Base-by-base conservation (phyloP, 345 rosid genomes). In the Eucalyptus viminalis region DNA sequence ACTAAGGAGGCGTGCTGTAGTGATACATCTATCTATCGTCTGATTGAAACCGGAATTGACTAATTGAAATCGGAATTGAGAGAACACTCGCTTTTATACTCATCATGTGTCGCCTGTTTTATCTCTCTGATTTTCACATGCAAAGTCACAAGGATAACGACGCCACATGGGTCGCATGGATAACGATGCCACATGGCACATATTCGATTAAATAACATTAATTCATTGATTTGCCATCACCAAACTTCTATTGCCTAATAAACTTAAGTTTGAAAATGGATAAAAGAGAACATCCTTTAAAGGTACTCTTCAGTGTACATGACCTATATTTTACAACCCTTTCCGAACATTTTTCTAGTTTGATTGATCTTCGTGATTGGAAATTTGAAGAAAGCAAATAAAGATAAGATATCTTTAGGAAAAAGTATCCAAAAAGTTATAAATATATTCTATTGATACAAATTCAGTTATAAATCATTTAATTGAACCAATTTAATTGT, bases 381-480 rank as follows among this genome's bases (percentile, higher is more conserved):
- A 56, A 56, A 56, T 56, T 56, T 56, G 29, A 65, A 65, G 11
- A 65, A 65, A 65, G 37, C 19, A 65, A 65, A 4, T 14, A 65
- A n/a, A 14, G 19, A 24, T 58, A 25, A 5, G 29, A 29, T n/a
- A 65, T 14, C 37, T 65, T 29, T n/a, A 4, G 27, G 13, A 56
- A 56, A 56, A 56, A 56, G 12, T 56, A 22, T 1, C 29, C 11
- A 56, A 56, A 24, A 56, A 9, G 13, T 56, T 56, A 0, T 56
- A 24, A 56, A 56, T 56, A 0, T 56, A 56, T 56, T 56, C 0
- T 56, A 56, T 56, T 56, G 0, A 56, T 24, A 56, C 0, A 0
- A 24, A 24, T 56, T 56, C 0, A 56, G 3, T 22, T 21, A 22
- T 9, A 4, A 49, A 49, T 49, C 0, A 49, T 49, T 12, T 49